Evolutionary conservation across 1,139 yeast species (phyloP), one percentile per base, ranked within the genome.

Genomic region (Taphrina confusa): DNA sequence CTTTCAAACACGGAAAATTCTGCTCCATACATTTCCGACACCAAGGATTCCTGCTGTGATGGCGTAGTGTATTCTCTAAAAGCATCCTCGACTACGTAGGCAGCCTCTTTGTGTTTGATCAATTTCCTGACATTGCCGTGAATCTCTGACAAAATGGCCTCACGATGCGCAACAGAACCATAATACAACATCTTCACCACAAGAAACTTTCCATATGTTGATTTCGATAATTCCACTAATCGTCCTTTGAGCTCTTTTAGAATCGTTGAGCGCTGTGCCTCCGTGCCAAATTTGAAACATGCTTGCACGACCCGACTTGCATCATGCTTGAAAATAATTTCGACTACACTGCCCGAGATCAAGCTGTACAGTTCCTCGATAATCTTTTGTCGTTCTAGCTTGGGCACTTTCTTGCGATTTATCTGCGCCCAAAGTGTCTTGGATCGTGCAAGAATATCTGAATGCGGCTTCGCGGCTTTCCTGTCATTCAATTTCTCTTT

Each of bases 51-150:
- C 73, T 82, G 87, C 74, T 92, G 97, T 64, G 84, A 88, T 45
- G 85, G 80, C 28, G 90, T 83, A 3, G 96, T 82, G 73, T 91
- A 92, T 66, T 90, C 82, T 28, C 90, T 88, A 72, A 79, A 92
- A 68, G 90, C 80, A 77, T 92, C 98, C 75, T 92, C 97, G 65
- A 91, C 91, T 40, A 92, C 97, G 70, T 92, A 90, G n/a, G 97
- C 97, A 75, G 97, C 98, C 78, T 92, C 97, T 75, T 86, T 85
- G 74, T 92, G 97, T 78, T 95, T 84, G 94, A 92, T 90, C 66
- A 92, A 79, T 73, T 89, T 91, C 72, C 97, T 80, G 68, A 89
- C 81, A 68, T 85, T 85, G 57, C 97, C 97, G 70, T 90, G 96
- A 65, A 92, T 79, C 74, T 89, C 97, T 70, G 85, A 80, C 61